Evolutionary conservation across 2,329 filamentous ascomycete genomes (phyloP).

Genomic region (Epichloe coenophiala): DNA sequence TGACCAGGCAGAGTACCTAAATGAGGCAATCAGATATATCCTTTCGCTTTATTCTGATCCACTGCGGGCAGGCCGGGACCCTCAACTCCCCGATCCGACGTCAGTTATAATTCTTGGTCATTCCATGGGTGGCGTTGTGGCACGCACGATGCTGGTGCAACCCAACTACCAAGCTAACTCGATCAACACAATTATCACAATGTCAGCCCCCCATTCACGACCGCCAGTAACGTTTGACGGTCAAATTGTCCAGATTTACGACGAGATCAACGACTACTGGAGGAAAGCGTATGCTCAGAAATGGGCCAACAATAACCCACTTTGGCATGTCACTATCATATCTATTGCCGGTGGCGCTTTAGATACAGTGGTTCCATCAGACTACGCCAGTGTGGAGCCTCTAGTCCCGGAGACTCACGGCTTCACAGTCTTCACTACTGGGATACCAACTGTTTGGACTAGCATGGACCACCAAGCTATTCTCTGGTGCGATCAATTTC

Average conservation of each 20-base stretch:
- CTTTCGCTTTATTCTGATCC: conserved; percentile 91
- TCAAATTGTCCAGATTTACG: conserved; percentile 84
- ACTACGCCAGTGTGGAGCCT: conserved; percentile 87
- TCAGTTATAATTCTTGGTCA: conserved; percentile 92
- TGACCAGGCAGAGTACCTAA: conserved; percentile 95
- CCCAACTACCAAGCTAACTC: conserved; percentile 94
- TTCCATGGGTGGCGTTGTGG: conserved; percentile 96
- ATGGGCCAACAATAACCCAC: conserved; percentile 77
- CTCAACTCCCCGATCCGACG: conserved; percentile 75
- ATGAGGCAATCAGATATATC: conserved; percentile 92
- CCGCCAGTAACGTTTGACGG: conserved; percentile 90
- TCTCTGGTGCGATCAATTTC: conserved; percentile 94
- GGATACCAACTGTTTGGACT: conserved; percentile 91
- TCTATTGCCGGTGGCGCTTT: conserved; percentile 91
- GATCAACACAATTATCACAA: conserved; percentile 95
- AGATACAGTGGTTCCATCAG: conserved; percentile 90
- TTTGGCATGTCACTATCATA: conserved; percentile 89
- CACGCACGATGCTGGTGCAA: conserved; percentile 87
- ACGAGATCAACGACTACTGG: conserved; percentile 93
- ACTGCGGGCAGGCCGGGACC: conserved; percentile 59
- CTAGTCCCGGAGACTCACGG: conserved; percentile 91
- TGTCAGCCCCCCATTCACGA: conserved; percentile 93
- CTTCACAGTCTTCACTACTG: conserved; percentile 93
- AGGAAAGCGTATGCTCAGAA: conserved; percentile 75
- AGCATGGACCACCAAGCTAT: conserved; percentile 97